Evolutionary conservation across 768 basidiomycete genomes (phyloP), one percentile per base, ranked within the genome.

Genomic region (Amanita thiersii): DNA sequence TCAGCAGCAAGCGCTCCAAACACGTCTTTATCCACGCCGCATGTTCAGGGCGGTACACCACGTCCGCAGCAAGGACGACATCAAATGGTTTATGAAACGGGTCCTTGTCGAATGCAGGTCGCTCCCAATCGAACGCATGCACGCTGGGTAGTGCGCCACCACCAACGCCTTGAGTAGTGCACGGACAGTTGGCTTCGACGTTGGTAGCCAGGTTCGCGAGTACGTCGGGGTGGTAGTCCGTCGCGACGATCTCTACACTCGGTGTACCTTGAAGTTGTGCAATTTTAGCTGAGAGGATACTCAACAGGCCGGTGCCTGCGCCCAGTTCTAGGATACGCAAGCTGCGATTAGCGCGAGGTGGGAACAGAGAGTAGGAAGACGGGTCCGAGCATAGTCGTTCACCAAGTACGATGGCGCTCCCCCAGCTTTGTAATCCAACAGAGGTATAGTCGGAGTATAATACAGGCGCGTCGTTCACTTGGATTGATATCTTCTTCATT

Each of bases 391-490:
- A 80, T 37, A 89, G 66, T 34, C 71, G 69, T 50, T 81, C 72
- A 1, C 78, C 79, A 35, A 91, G 68, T 25, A 86, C 59, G 52
- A 87, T 82, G 12, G 79, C 74, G 51, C 82, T 81, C 6, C 77
- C 86, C 87, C 88, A 90, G 52, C 83, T 88, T 58, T 90, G 87
- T 32, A 90, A 62, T 0, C 88, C 86, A 23, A 88, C 86, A 12
- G 77, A 79, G 7, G 84, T 86, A 55, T 88, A 81, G 54, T 88
- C 86, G 10, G 71, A 66, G 23, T 59, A 63, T 19, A 73, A 64
- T 29, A 86, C 61, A 1, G 81, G 73, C 1, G 76, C 84, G 50
- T 89, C 86, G 53, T 81, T 82, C 24, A 89, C 64, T 56, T 80
- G 69, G 37, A 83, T 66, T 12, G 56, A 52, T 32, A 81, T 58